phyloP scores from a whole-genome alignment of 257 asterid species.

The Oldenlandia corymbosa region DNA sequence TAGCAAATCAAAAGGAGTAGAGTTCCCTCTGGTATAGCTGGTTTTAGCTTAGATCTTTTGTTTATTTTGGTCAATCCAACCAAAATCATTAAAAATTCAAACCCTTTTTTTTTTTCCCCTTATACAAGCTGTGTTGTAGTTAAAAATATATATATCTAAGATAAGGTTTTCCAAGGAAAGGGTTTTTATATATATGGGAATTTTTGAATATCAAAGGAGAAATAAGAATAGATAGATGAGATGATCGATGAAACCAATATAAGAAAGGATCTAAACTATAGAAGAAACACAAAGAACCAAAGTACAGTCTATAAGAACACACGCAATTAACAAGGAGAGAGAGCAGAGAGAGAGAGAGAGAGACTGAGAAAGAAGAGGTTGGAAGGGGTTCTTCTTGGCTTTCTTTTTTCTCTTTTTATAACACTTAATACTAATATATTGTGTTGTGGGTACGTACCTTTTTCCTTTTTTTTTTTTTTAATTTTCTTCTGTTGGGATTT shows the following conservation, averaged over 20 bases:
- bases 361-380: neutral
- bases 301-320: neutral
- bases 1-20: no score
- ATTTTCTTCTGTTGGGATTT: slow-evolving; percentile 9
- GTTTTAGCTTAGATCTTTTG: slow-evolving; percentile 7
- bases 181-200: neutral
- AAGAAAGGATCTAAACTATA: slow-evolving; percentile 15
- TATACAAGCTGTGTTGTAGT: no score
- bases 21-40: no score
- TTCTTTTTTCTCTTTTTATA: neutral
- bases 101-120: no score
- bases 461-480: neutral
- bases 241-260: slow-evolving; percentile 22
- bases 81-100: no score
- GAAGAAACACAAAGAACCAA: slow-evolving; percentile 9
- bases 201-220: slow-evolving; percentile 1
- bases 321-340: neutral
- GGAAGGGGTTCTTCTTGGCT: neutral
- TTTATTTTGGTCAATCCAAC: no score
- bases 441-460: neutral
- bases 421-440: neutral
- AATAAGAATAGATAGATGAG: neutral
- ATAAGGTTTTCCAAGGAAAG: slow-evolving; percentile 7
- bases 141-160: no score
- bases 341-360: neutral